Evolutionary conservation across 441 rosid genomes (phyloP).

Genomic region (Adansonia grandidieri): DNA sequence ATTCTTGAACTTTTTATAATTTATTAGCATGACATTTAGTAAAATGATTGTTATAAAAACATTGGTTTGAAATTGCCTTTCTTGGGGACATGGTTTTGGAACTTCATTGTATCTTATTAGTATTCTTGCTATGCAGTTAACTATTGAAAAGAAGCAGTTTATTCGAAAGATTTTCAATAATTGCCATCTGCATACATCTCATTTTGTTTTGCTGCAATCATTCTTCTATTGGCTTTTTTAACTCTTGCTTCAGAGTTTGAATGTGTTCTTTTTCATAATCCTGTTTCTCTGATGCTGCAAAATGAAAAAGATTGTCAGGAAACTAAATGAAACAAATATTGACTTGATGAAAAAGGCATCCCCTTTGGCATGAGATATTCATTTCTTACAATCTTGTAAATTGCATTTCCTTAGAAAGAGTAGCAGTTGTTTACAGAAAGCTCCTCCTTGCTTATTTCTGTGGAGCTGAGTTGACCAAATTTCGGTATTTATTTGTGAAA

Average conservation of each 20-base stretch:
- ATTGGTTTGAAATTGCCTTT: slow-evolving; percentile 8
- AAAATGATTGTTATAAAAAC: background rate
- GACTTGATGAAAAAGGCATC: slow-evolving; percentile 2
- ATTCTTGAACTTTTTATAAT: background rate
- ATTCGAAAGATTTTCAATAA: background rate
- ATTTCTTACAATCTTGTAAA: background rate
- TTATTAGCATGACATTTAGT: background rate
- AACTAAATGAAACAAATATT: slow-evolving; percentile 5
- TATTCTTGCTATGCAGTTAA: slow-evolving; percentile 9
- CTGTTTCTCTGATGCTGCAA: background rate
- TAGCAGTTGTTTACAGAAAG: slow-evolving; percentile 20
- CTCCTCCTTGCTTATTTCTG: background rate
- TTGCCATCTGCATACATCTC: background rate
- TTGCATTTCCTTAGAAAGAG: background rate
- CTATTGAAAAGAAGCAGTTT: background rate
- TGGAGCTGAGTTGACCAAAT: slow-evolving; percentile 12
- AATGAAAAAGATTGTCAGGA: slow-evolving; percentile 5
- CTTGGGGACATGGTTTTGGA: background rate
- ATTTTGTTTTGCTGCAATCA: slow-evolving; percentile 15
- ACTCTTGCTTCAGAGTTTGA: slow-evolving; percentile 3
- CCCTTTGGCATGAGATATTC: slow-evolving; percentile 9
- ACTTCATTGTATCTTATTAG: background rate
- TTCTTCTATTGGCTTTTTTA: slow-evolving; percentile 4
- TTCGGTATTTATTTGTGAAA: background rate
- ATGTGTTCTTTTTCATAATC: background rate